Evolutionary conservation across 2,329 filamentous ascomycete genomes (phyloP), one percentile per base, ranked within the genome.

Genomic region (Xylariaceae sp.): DNA sequence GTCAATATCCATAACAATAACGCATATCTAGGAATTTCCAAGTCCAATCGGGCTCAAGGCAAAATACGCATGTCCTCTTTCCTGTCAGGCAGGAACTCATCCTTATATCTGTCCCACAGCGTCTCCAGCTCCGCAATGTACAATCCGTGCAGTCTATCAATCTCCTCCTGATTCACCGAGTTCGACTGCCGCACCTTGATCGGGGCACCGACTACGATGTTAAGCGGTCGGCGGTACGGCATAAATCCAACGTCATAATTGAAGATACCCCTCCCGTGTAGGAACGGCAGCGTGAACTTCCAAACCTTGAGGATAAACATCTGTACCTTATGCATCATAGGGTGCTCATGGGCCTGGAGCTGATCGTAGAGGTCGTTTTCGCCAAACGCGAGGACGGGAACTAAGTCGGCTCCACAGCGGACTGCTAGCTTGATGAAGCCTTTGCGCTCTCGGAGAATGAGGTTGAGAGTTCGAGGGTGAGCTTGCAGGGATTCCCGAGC

Each of bases 311-410:
- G 92, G 49, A 95, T 74, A 27, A 90, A 72, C 73, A 96, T 83
- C 71, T 99, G 94, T 35, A 88, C 70, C 63, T 82, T 84, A 72
- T 92, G 87, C 47, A 97, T 81, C 52, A 82, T 74, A 1, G 92
- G 90, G 63, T 96, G 89, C 31, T 82, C 78, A 54, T 85, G 80
- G 1, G 87, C 83, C 57, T 86, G 81, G 45, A 96, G 76, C 69
- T 97, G 92, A 57, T 96, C 89, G 73, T 97, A 99, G 2, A 97
- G 74, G 61, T 96, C 89, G 66, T 96, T 97, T 72, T 99, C 94
- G 40, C 94, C 94, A 64, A 99, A 97, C 1, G 85, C 86, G 15
- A 99, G 76, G 2, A 96, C 89, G 0, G 94, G 94, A 0, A 99
- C 92, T 1, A 99, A 77, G 63, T 96, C 92, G 1, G 94, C 92